Evolutionary conservation across 2,329 filamentous ascomycete species (phyloP), one percentile per base, ranked within the genome.

Genomic region (Sporothrix brasiliensis): DNA sequence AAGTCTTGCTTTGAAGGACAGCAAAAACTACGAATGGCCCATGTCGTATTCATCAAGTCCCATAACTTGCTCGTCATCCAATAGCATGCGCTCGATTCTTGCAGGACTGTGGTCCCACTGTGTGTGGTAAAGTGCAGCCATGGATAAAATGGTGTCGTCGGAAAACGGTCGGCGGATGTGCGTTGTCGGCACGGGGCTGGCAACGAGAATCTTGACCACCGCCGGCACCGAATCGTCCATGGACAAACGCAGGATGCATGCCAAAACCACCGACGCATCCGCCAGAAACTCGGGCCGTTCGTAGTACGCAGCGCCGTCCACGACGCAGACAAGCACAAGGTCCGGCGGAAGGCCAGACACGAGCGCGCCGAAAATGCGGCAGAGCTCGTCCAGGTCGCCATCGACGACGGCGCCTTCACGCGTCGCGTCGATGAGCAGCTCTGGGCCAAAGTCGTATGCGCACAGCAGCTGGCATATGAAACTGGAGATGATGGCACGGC

Each of bases 401-500:
- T 50, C 21, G 13, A 49, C 24, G 2, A 65, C 41, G 16, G 41
- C 41, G n/a, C 50, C 44, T 50, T 65, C 60, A 5, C 9, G 2
- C 4, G 14, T 24, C 24, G 24, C 41, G 5, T 47, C 41, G 41
- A 65, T 5, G 2, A 44, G 60, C 16, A 65, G 60, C 3, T 65
- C 21, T 21, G 13, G 19, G 4, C 60, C 60, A 30, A 65, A 65
- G 11, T 65, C 41, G 5, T 27, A 30, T 1, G 60, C 60, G n/a
- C 41, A 65, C 14, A 65, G 44, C 6, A 65, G 41, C 41, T 65
- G 60, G 44, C 60, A 49, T 21, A 65, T 49, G 14, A 65, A 47
- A 14, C 60, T 65, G 11, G 60, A 13, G 21, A 65, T 65, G 13
- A 65, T 11, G 24, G 60, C 60, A 4, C 60, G 44, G 21, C 60